Evolutionary conservation across 108 stramenopile genomes (phyloP), one percentile per base, ranked within the genome.

Genomic region (Cyclotella baltica): DNA sequence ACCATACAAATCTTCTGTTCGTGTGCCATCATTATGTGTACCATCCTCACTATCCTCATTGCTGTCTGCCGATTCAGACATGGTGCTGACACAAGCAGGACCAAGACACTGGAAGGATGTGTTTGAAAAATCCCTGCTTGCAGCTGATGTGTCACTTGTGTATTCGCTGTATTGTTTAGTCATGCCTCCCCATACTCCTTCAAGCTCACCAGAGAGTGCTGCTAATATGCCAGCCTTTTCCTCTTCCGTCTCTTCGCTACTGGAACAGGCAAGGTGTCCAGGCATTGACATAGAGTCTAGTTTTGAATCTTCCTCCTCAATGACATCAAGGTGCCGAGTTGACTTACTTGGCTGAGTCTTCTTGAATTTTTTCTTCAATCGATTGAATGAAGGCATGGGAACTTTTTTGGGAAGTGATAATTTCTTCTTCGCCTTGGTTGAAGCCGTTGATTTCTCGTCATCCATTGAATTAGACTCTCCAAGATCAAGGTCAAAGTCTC

Each of bases 241-340:
- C 4, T 63, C 47, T 73, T 30, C 33, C 52, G 34, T 37, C 0
- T 58, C 56, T 29, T 55, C 71, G 3, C 23, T 37, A 2, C 55
- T 22, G 16, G 29, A 34, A n/a, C 28, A 4, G 22, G n/a, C 40
- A n/a, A n/a, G 40, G 6, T 43, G 40, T 6, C 40, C 13, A 43
- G 40, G 13, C 13, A 43, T 43, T 6, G 10, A 13, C 6, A 10
- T 43, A 13, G 40, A 43, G 13, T 43, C 13, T 6, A 43, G 40
- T 43, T 43, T 43, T 43, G 6, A 64, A 4, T 75, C 65, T 27
- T 55, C 74, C 27, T 53, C 56, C 34, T 70, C 68, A 69, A 75
- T 75, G 19, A 34, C 65, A 10, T 67, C 36, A 35, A 36, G 46
- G 64, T 56, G n/a, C n/a, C n/a, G n/a, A n/a, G n/a, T n/a, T n/a